These are phyloP conservation scores for Acanthamoeba culbertsoni DNA, from an alignment of 208 protist genomes.

Conservation along the genomic window DNA sequence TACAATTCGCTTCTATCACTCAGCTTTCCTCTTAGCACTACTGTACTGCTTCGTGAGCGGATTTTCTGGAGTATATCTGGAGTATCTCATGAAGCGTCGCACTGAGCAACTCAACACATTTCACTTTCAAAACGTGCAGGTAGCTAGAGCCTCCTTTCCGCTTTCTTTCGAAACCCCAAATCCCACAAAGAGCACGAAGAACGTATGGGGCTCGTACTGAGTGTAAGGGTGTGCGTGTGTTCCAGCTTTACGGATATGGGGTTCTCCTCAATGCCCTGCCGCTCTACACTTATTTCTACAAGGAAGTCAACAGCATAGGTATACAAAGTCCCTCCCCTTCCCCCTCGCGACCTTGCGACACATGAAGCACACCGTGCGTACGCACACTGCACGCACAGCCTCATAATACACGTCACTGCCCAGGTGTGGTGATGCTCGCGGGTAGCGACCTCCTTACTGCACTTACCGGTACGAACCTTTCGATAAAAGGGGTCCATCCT, in stretches of 20 bases:
- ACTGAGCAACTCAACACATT: not conserved
- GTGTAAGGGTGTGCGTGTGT: not conserved
- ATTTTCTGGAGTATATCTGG: not conserved
- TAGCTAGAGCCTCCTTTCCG: not conserved
- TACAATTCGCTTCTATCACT: not conserved
- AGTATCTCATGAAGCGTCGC: not conserved
- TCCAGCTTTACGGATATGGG: not conserved
- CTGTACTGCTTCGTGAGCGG: not conserved
- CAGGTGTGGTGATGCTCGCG: not conserved
- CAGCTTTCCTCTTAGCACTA: not conserved
- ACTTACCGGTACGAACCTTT: not conserved
- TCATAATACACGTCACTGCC: not conserved
- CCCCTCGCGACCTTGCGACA: not conserved
- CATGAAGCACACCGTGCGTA: not conserved
- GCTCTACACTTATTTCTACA: not conserved
- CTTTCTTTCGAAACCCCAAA: not conserved
- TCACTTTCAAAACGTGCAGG: slow-evolving; percentile 10
- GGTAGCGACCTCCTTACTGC: not conserved
- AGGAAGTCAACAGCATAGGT: slow-evolving; percentile 3
- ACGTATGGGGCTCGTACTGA: not conserved
- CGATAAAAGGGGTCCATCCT: no score
- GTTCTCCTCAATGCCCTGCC: not conserved
- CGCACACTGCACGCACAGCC: not conserved
- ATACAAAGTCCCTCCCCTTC: not conserved
- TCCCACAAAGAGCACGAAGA: not conserved